These are phyloP conservation scores for Glycine latifolia DNA, from an alignment of 306 rosid genomes.

Conservation along the genomic window DNA sequence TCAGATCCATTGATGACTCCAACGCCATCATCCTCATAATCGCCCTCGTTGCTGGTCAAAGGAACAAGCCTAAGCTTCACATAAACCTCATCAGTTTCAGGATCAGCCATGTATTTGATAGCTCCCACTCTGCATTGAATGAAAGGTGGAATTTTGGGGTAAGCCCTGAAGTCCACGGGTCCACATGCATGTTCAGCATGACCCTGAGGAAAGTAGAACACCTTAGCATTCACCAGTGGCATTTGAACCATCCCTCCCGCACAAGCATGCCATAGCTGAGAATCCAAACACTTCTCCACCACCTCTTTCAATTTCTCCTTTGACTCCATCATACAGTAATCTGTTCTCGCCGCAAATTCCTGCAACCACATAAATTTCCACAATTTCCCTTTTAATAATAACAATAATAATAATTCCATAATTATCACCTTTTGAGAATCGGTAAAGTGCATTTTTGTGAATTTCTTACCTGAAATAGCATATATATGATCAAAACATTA, in stretches of 20 bases:
- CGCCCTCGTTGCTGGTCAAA: conserved; percentile 34
- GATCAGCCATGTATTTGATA: conserved; percentile 79
- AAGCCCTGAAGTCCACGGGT: conserved; percentile 61
- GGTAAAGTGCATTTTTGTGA: not conserved
- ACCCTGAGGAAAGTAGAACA: conserved; percentile 80
- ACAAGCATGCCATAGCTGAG: conserved; percentile 90
- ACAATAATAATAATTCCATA: not conserved
- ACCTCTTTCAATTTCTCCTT: conserved; percentile 67
- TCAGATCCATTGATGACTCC: conserved; percentile 61
- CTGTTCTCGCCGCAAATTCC: conserved; percentile 41
- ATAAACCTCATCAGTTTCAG: conserved; percentile 77
- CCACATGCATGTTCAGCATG: conserved; percentile 83
- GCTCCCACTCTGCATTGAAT: conserved; percentile 64
- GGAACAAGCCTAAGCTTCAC: conserved; percentile 67
- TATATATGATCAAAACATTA: conserved; percentile 38
- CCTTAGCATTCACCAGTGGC: conserved; percentile 67
- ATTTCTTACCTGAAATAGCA: conserved; percentile 50
- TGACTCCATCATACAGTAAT: conserved; percentile 65
- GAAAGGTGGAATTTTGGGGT: conserved; percentile 56
- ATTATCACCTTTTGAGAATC: not conserved
- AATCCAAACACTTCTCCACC: conserved; percentile 65
- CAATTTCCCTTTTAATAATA: not conserved
- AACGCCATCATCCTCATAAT: conserved; percentile 54
- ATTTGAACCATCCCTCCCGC: conserved; percentile 93
- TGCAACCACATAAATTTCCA: conserved; percentile 36